Percentiles rank a stretch among this genome's conserved stretches.
Evolutionary conservation across 2,329 filamentous ascomycete species (phyloP).

Genomic region (Cytospora piceicola): DNA sequence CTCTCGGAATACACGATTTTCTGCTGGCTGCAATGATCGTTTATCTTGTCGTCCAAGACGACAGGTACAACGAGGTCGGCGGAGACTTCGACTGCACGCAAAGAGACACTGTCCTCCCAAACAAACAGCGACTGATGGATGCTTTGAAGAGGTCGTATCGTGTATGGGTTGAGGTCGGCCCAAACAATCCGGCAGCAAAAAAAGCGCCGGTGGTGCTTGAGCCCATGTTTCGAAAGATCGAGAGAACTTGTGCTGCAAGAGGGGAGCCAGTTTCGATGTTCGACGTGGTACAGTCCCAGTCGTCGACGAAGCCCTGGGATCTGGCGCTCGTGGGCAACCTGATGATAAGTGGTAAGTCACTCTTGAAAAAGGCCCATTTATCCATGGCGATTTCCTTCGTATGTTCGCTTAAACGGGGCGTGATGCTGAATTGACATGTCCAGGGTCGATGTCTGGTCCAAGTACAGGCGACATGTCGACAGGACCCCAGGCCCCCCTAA

Average conservation of each 20-base stretch:
- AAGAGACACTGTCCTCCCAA: conserved; percentile 39
- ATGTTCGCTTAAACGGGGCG: not conserved
- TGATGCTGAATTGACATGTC: conserved; percentile 1
- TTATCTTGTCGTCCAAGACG: conserved; percentile 55
- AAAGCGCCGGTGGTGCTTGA: conserved; percentile 52
- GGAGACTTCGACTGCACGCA: conserved; percentile 42
- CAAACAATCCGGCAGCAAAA: conserved; percentile 44
- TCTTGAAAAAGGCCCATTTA: not conserved
- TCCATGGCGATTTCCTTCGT: not conserved
- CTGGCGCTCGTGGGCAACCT: conserved; percentile 13
- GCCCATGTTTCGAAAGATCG: conserved; percentile 50
- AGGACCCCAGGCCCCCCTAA: not conserved
- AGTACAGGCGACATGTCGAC: not conserved
- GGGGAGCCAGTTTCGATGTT: conserved; percentile 10
- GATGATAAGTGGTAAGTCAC: conserved; percentile 12
- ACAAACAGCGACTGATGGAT: conserved; percentile 45
- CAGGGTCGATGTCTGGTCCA: not conserved
- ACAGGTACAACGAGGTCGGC: conserved; percentile 44
- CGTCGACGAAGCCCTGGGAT: not conserved
- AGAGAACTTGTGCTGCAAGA: conserved; percentile 12
- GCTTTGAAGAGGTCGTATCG: conserved; percentile 48
- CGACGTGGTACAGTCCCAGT: not conserved
- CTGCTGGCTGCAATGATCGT: conserved; percentile 65
- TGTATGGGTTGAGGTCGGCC: conserved; percentile 50
- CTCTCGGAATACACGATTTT: conserved; percentile 63